Base-by-base conservation (phyloP, 495 filamentous ascomycete genomes). In the Mytilinidion resinicola region DNA sequence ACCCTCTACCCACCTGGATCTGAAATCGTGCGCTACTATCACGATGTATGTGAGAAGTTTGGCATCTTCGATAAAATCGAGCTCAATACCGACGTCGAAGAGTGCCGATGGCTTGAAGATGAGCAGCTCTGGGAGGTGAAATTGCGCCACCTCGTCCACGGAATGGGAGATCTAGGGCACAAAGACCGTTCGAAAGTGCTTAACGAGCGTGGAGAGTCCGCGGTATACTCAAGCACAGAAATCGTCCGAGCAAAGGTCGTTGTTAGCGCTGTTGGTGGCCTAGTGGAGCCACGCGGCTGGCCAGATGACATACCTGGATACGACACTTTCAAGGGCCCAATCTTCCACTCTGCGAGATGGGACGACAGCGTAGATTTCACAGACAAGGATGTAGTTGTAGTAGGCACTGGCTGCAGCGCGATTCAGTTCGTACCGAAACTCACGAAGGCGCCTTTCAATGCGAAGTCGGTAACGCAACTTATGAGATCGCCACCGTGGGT, bases 401-500 rank as follows among this genome's bases (percentile, higher is more conserved):
- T 71, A 3, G 68, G 68, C 11, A 71, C 68, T 10, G 68, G 68
- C n/a, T 71, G 68, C 50, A 58, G 47, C 52, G 68, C 68, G 0
- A 67, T 67, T 8, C 68, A 71, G 52, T 51, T 71, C 19, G 64
- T 71, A 14, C 68, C 68, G 3, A 41, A 57, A 30, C 56, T 71
- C 3, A 61, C 59, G 9, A 60, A 68, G n/a, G 67, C 58, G 9
- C 67, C 64, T 7, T 71, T 57, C 53, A 65, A 63, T 25, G 80
- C 76, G 34, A 82, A 78, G 63, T 83, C 79, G 9, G 75, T 85
- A 5, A 83, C 80, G 0, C 83, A 86, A 49, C 51, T 86, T 30
- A 84, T 85, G 78, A 67, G 84, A 9, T 79, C 78, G 21, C 80
- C 84, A 17, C 84, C 83, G 7, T 86, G 84, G 84, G 75, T 86